Evolutionary conservation across 2,329 filamentous ascomycete genomes (phyloP), one percentile per base, ranked within the genome.

Genomic region (Xylariaceae sp.): DNA sequence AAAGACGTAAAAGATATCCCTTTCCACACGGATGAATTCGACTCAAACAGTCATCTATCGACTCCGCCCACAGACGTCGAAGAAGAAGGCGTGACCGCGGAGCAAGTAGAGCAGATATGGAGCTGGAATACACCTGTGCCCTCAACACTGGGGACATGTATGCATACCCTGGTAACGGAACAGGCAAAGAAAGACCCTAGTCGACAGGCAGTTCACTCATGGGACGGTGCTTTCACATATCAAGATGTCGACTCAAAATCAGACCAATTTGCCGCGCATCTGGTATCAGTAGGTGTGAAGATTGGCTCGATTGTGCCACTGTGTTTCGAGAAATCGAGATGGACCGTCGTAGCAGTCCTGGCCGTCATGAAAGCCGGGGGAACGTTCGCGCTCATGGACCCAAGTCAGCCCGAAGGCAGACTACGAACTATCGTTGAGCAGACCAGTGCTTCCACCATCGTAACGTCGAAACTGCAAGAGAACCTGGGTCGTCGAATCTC

Each of bases 291-390:
- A n/a, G 77, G 77, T 16, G 69, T 77, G 40, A 61, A 54, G 2
- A 52, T 70, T 10, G 78, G 77, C n/a, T 71, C 69, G 40, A 73
- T 72, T 9, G 74, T 82, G n/a, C 78, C 79, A 2, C 69, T 81
- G n/a, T 79, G 77, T 60, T 80, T 81, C 55, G 77, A 80, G 61
- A 81, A 81, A 63, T 79, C 77, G 26, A 70, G 69, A 59, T 80
- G 76, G 77, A 75, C 78, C 3, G 68, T 74, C 7, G 71, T 81
- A 20, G 74, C 75, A 0, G 73, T 81, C 3, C 64, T 81, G 7
- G 77, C 72, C 6, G 71, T 80, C 50, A 78, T 81, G 74, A 80
- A 80, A 62, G 66, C 78, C n/a, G 79, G 79, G 7, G 77, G 72
- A 2, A 73, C 76, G 6, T 81, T 80, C 59, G 76, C 75, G 1